A percentile compares a stretch with the other conserved stretches of the same genome.
These are phyloP conservation scores for Aspergillus olivimuriae DNA, from an alignment of 495 filamentous ascomycete genomes.

Conservation along the genomic window DNA sequence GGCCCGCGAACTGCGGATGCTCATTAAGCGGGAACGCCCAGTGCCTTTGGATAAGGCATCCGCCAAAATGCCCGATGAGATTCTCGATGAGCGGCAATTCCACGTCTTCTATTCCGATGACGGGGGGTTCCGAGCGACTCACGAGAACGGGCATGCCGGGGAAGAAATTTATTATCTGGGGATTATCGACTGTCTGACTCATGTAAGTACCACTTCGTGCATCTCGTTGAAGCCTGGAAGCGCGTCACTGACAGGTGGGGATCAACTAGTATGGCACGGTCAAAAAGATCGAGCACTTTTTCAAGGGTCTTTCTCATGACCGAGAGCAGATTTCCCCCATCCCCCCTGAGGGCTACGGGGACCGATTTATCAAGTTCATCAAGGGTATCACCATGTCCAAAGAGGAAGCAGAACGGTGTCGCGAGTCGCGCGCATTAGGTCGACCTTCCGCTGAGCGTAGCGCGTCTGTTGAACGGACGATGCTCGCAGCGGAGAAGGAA, in stretches of 20 bases:
- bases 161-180: slow-evolving; percentile 97
- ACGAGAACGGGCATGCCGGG: slow-evolving; percentile 75
- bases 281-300: slow-evolving; percentile 86
- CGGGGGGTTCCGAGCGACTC: slow-evolving; percentile 88
- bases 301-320: slow-evolving; percentile 81
- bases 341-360: slow-evolving; percentile 86
- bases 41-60: slow-evolving; percentile 78
- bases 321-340: slow-evolving; percentile 86
- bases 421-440: slow-evolving; percentile 32
- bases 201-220: too few species aligned
- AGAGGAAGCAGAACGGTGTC: slow-evolving; percentile 69
- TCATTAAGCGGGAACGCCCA: slow-evolving; percentile 86
- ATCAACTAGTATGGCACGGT: slow-evolving; percentile 66
- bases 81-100: slow-evolving; percentile 60
- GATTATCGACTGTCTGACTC: slow-evolving; percentile 95
- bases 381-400: slow-evolving; percentile 79
- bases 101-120: slow-evolving; percentile 88
- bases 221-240: too few species aligned
- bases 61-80: slow-evolving; percentile 85
- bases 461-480: slow-evolving; percentile 40
- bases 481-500: slow-evolving; percentile 42
- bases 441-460: slow-evolving; percentile 28
- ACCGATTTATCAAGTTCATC: slow-evolving; percentile 93
- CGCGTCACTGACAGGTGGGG: too few species aligned
- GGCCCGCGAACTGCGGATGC: slow-evolving; percentile 83